A percentile compares a stretch with the other conserved stretches of the same genome.
phyloP scores from a whole-genome alignment of 441 rosid species.

The Croton laevigatus region DNA sequence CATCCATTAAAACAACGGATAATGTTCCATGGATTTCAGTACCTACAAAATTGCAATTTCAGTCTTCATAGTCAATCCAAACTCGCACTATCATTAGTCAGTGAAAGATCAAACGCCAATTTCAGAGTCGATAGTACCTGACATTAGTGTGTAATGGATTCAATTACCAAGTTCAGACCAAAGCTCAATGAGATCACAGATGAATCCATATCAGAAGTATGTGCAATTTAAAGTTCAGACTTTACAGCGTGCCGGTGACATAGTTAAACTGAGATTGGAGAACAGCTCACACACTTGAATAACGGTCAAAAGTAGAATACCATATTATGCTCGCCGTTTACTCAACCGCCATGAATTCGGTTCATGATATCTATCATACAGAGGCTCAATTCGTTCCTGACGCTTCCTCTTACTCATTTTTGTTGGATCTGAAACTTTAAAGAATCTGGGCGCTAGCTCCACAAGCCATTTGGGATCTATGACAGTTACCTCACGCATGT shows the following conservation, averaged over 20 bases:
- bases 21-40: no score
- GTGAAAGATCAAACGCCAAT: no score
- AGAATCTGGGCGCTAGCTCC: constrained; percentile 41
- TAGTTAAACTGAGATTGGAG: neutral
- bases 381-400: constrained; percentile 42
- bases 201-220: neutral
- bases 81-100: no score
- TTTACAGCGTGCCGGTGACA: neutral
- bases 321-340: constrained; percentile 36
- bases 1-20: no score
- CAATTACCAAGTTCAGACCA: neutral
- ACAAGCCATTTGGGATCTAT: constrained; percentile 49
- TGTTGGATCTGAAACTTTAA: constrained; percentile 43
- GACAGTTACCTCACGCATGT: constrained; percentile 43
- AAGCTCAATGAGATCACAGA: neutral
- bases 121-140: no score
- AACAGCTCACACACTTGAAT: neutral
- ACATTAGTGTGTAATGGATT: no score
- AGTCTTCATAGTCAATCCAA: no score
- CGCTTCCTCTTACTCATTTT: constrained; percentile 52
- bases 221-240: neutral
- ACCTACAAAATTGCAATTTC: no score
- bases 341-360: constrained; percentile 40
- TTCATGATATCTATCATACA: constrained; percentile 39
- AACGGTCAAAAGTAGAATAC: neutral